Percentiles rank a stretch among this genome's conserved stretches.
Conservation (phyloP, 441 rosid genomes). For the Melastoma candidum region DNA sequence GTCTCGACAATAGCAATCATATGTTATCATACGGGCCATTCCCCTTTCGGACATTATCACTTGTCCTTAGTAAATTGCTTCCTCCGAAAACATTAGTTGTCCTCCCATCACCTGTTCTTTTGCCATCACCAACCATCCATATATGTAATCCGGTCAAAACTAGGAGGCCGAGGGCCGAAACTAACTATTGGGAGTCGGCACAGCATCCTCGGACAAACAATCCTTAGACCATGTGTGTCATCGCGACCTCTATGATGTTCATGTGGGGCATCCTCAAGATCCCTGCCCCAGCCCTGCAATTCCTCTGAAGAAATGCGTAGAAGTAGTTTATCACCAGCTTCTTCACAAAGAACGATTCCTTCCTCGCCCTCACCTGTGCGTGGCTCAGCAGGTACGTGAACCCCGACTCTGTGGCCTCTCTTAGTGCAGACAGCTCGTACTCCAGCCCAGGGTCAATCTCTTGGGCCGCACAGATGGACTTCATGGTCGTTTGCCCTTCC, state of each 20-base stretch:
- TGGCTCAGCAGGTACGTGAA: conserved; percentile 71
- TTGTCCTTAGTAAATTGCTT: too few species aligned
- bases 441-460: conserved; percentile 75
- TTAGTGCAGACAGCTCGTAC: conserved; percentile 68
- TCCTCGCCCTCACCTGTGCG: conserved; percentile 81
- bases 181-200: background rate
- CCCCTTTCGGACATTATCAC: too few species aligned
- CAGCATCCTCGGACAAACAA: background rate
- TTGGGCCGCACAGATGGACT: conserved; percentile 35
- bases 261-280: conserved; percentile 79
- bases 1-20: too few species aligned
- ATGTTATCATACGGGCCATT: too few species aligned
- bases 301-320: conserved; percentile 72
- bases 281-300: conserved; percentile 82
- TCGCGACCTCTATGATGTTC: conserved; percentile 76
- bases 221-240: conserved; percentile 83
- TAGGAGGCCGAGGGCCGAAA: background rate
- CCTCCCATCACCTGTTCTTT: too few species aligned
- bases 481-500: conserved; percentile 29
- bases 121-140: too few species aligned
- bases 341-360: conserved; percentile 68
- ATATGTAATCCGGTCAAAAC: background rate
- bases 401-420: conserved; percentile 79
- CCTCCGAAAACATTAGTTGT: too few species aligned
- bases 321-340: conserved; percentile 85